Percentiles rank a stretch among this genome's conserved stretches.
Evolutionary conservation across 2,329 filamentous ascomycete species (phyloP).

Genomic region (Penicillium oxalicum): DNA sequence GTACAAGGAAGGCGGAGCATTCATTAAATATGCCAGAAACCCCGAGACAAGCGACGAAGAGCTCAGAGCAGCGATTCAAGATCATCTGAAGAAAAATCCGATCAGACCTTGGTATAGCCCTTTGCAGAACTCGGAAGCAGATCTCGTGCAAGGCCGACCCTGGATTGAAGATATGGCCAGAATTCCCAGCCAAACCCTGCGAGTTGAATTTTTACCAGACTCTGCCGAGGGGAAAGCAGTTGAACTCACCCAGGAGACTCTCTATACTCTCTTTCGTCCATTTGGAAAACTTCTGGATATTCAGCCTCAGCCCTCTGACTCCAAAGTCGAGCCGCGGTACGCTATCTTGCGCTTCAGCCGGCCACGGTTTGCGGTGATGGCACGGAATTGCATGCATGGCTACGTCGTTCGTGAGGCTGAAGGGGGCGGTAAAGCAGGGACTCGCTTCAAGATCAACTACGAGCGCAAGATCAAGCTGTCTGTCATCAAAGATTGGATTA

Average conservation of each 20-base stretch:
- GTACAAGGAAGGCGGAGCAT: conserved; percentile 86
- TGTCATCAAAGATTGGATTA: conserved; percentile 81
- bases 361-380: conserved; percentile 73
- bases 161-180: conserved; percentile 92
- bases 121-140: conserved; percentile 63
- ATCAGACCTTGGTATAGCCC: conserved; percentile 89
- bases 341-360: conserved; percentile 72
- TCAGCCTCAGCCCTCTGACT: conserved; percentile 71
- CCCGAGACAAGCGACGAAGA: conserved; percentile 44
- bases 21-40: conserved; percentile 72
- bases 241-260: conserved; percentile 76
- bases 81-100: conserved; percentile 61
- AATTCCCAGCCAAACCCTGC: conserved; percentile 68
- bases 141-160: conserved; percentile 73
- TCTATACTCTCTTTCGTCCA: conserved; percentile 80
- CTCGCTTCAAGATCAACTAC: conserved; percentile 74
- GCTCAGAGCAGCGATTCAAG: conserved; percentile 56
- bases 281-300: conserved; percentile 93
- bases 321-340: conserved; percentile 74
- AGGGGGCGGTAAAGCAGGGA: conserved; percentile 70
- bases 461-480: conserved; percentile 70
- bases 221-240: conserved; percentile 64
- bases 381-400: conserved; percentile 87
- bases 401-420: conserved; percentile 61
- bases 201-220: conserved; percentile 76